Evolutionary conservation across 495 filamentous ascomycete species (phyloP), one percentile per base, ranked within the genome.

Genomic region (Melanomma pulvis-pyrius): DNA sequence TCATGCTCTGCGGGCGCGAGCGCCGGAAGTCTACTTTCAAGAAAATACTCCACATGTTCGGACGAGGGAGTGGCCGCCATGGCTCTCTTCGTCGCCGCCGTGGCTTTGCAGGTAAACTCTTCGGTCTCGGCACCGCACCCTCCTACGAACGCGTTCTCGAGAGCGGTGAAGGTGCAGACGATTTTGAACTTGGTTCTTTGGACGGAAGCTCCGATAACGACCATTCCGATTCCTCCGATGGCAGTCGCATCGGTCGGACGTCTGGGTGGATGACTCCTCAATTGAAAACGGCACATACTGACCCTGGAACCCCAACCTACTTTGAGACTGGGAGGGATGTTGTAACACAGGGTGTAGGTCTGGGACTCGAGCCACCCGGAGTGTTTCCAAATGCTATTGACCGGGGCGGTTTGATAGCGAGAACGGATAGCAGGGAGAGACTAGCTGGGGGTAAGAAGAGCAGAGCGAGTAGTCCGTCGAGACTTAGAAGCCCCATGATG

Each of bases 101-200:
- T 41, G 67, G 61, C 5, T 68, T 79, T 50, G 53, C 65, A 21
- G 64, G 71, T 58, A 79, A 78, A 59, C 86, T 91, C 54, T 83
- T 91, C 22, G 84, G 87, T 52, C 81, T 86, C 12, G 58, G 70
- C 11, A 77, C 73, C 8, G 74, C 76, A 4, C 77, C 79, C 1
- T 71, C 84, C 9, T 97, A 97, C 69, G 92, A 97, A 74, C 87
- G 91, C 19, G 89, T 97, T 13, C 77, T 96, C 53, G 92, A 97
- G 75, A 89, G 91, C 63, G 93, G 90, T 12, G 82, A 82, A 2
- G 77, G 72, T 1, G 76, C 82, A 36, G 72, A 75, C 32, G 86
- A 89, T 12, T 71, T 71, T 59, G 71, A 74, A 51, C 59, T 73
- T n/a, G 61, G 63, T 25, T 79, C 79, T 36, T 82, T 81, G 26